A percentile compares a stretch with the other conserved stretches of the same genome.
Conservation (phyloP, 495 filamentous ascomycete genomes). For the Jackrogersella minutella region DNA sequence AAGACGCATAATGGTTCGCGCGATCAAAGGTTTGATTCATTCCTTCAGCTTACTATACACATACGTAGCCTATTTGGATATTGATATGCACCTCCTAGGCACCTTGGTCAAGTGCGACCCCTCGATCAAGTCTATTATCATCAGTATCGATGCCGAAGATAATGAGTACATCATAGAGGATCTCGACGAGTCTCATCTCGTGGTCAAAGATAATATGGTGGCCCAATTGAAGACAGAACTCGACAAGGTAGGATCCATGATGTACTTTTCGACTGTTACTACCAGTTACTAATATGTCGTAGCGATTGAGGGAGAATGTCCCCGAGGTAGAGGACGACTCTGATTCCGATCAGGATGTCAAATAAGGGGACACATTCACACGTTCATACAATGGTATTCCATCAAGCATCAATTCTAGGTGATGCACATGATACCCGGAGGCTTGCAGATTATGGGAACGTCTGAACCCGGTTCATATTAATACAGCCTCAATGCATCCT, state of each 20-base stretch:
- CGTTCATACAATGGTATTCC: no score
- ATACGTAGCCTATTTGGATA: neutral
- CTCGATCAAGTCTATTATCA: constrained; percentile 65
- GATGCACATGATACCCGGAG: neutral
- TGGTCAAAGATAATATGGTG: constrained; percentile 76
- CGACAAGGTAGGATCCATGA: constrained; percentile 55
- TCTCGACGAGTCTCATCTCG: constrained; percentile 73
- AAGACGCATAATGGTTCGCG: constrained; percentile 28
- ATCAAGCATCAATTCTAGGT: neutral
- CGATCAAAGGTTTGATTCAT: constrained; percentile 29
- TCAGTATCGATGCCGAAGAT: constrained; percentile 64
- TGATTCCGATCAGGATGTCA: constrained; percentile 36
- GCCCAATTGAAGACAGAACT: constrained; percentile 66
- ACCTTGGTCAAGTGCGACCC: constrained; percentile 79
- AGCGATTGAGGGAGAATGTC: constrained; percentile 47
- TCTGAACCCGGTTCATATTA: constrained; percentile 3
- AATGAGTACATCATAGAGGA: constrained; percentile 71
- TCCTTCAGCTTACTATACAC: neutral
- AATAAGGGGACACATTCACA: no score
- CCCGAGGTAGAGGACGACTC: constrained; percentile 55
- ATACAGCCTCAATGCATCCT: neutral
- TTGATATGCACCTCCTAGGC: constrained; percentile 53
- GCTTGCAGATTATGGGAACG: neutral
- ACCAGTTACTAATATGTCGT: constrained; percentile 1
- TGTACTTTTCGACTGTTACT: neutral